Base-by-base conservation (phyloP, 306 rosid genomes). In the Inga oerstediana region DNA sequence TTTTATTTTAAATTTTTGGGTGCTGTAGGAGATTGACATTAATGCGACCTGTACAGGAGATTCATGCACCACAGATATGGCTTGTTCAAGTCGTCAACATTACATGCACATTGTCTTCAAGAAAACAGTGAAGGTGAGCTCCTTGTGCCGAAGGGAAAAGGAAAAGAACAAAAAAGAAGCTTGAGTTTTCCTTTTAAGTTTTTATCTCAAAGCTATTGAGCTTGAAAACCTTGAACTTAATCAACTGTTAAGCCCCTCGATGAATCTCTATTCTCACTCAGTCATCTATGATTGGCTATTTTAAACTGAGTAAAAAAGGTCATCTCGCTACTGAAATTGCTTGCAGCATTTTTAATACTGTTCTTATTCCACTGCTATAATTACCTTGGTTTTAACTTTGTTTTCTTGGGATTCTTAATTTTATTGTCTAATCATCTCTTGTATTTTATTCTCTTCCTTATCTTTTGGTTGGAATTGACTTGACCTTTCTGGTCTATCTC, bases 31-130 rank as follows among this genome's bases (percentile, higher is more conserved):
- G 54, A 69, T 78, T 79, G 66, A 70, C 43, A 17, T 80, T 77
- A 72, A 77, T 37, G 15, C 22, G 58, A 79, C 80, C 75, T 82
- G 82, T 88, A 76, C 93, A 91, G 97, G 93, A 88, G 87, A 83
- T 72, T 80, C 45, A 46, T 59, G 39, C 85, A 87, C 49, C 35
- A 84, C 87, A 89, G 84, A 35, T 82, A 82, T 73, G 74, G 85
- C 79, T 81, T 92, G 89, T 82, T 81, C 79, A 80, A 71, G 82
- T 68, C 88, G 84, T 85, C 94, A 54, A 74, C 88, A 37, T 82
- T 88, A 41, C 79, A 79, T 43, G 84, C 66, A 10, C 72, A 66
- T 62, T 79, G 75, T 80, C 80, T 81, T 68, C 34, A 64, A 62
- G 76, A 61, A 24, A 80, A 80, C 46, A 32, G 51, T 76, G 84